A percentile compares a stretch with the other conserved stretches of the same genome.
phyloP scores from a whole-genome alignment of 2,329 filamentous ascomycete species.

The Tolypocladium endophyticum region DNA sequence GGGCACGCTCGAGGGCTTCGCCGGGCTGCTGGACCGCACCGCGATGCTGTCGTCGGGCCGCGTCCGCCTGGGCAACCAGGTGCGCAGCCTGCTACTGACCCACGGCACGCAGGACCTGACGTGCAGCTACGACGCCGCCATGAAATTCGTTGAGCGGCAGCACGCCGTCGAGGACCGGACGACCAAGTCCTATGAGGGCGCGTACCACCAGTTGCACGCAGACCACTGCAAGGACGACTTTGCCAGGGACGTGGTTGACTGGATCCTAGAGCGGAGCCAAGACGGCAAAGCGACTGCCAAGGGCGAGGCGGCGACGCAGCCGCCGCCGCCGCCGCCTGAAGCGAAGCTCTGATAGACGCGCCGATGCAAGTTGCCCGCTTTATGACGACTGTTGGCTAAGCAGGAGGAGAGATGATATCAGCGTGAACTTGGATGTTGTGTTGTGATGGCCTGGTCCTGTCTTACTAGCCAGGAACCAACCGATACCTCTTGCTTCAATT shows the following conservation, averaged over 20 bases:
- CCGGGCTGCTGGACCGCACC: slow-evolving; percentile 67
- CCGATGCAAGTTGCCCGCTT: neutral
- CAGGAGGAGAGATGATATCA: neutral
- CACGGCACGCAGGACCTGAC: slow-evolving; percentile 70
- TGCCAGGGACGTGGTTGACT: slow-evolving; percentile 50
- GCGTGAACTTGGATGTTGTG: neutral
- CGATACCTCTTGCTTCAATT: neutral
- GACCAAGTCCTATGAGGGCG: slow-evolving; percentile 66
- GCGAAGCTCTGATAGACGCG: slow-evolving; percentile 25
- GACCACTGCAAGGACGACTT: slow-evolving; percentile 46
- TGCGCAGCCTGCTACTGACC: slow-evolving; percentile 57
- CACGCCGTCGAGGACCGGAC: slow-evolving; percentile 53
- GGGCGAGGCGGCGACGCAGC: slow-evolving; percentile 2
- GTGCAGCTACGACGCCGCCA: slow-evolving; percentile 54
- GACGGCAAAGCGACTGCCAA: neutral
- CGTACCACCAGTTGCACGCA: slow-evolving; percentile 64
- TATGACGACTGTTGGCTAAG: neutral
- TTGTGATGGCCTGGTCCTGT: neutral
- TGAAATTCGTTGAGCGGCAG: slow-evolving; percentile 50
- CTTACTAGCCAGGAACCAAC: neutral
- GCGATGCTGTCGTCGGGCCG: slow-evolving; percentile 46
- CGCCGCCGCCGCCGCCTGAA: slow-evolving; percentile 12
- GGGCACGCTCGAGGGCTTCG: slow-evolving; percentile 73
- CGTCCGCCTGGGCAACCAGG: slow-evolving; percentile 37
- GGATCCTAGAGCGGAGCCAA: slow-evolving; percentile 44